Conservation (phyloP, 2,329 filamentous ascomycete species). For the Aureobasidium musti region DNA sequence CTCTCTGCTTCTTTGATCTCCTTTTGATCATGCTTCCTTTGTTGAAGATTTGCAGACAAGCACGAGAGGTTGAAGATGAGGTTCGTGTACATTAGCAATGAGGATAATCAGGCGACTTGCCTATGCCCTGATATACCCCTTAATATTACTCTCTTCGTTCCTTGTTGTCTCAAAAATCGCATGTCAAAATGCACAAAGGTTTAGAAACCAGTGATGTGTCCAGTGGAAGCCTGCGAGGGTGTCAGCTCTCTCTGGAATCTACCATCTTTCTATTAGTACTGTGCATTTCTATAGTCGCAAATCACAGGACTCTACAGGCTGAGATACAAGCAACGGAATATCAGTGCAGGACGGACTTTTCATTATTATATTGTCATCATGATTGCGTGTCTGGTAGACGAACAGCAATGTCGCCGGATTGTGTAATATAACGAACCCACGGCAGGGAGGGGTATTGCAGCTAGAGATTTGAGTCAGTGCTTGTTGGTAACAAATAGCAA, state of each 20-base stretch:
- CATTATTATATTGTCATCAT: constrained; percentile 26
- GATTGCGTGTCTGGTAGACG: constrained; percentile 75
- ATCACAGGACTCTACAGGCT: neutral
- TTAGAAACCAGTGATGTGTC: neutral
- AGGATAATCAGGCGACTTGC: too few relatives aligned
- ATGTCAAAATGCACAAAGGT: neutral
- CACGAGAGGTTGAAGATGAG: neutral
- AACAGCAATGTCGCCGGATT: constrained; percentile 95
- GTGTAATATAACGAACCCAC: constrained; percentile 98
- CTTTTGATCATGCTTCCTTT: neutral
- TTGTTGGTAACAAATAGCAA: neutral
- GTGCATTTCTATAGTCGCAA: neutral
- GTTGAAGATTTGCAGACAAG: neutral
- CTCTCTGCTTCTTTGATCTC: neutral
- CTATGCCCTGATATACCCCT: neutral
- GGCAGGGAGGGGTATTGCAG: constrained; percentile 96
- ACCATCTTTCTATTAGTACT: too few relatives aligned
- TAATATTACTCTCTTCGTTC: neutral
- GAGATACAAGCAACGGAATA: neutral
- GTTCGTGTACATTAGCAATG: neutral
- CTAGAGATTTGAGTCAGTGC: constrained; percentile 50
- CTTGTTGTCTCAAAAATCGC: neutral
- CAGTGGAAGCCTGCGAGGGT: neutral
- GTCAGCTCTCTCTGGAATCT: neutral
- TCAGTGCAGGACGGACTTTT: neutral